Percentiles rank a stretch among this genome's conserved stretches.
phyloP scores from a whole-genome alignment of 306 rosid species.

The Ceratonia siliqua region DNA sequence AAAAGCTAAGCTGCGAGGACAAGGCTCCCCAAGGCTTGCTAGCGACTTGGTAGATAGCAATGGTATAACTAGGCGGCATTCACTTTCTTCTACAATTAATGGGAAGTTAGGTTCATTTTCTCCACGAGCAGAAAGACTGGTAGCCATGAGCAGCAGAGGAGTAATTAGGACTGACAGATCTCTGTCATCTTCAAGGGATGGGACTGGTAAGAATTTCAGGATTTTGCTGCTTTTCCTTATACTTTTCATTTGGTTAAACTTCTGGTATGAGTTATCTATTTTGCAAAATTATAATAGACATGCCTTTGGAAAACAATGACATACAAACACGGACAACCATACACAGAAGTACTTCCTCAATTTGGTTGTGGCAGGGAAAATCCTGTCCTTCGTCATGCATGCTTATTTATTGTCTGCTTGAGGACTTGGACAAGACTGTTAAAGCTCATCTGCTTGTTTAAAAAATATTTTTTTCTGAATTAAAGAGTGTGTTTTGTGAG shows the following conservation, averaged over 20 bases:
- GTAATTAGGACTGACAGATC: conserved; percentile 41
- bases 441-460: not conserved
- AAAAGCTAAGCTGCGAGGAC: conserved; percentile 61
- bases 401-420: not conserved
- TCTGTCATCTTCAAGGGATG: conserved; percentile 50
- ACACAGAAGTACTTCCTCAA: not conserved
- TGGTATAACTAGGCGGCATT: conserved; percentile 51
- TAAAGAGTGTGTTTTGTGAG: not conserved
- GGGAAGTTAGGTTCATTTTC: conserved; percentile 49
- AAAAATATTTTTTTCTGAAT: not conserved
- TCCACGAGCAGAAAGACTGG: conserved; percentile 40
- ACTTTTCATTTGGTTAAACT: conserved; percentile 5
- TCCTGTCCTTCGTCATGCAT: not conserved
- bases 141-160: conserved; percentile 43
- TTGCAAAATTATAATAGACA: not conserved
- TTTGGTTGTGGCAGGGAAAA: not conserved
- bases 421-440: not conserved
- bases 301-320: conserved; percentile 5
- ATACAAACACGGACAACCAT: not conserved
- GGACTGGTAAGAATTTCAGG: conserved; percentile 41
- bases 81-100: conserved; percentile 46
- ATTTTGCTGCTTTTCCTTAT: conserved; percentile 1
- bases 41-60: conserved; percentile 43
- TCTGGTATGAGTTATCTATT: not conserved
- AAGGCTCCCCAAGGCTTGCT: conserved; percentile 46